Evolutionary conservation across 768 basidiomycete genomes (phyloP).

Genomic region (Lentinula guzmanii): DNA sequence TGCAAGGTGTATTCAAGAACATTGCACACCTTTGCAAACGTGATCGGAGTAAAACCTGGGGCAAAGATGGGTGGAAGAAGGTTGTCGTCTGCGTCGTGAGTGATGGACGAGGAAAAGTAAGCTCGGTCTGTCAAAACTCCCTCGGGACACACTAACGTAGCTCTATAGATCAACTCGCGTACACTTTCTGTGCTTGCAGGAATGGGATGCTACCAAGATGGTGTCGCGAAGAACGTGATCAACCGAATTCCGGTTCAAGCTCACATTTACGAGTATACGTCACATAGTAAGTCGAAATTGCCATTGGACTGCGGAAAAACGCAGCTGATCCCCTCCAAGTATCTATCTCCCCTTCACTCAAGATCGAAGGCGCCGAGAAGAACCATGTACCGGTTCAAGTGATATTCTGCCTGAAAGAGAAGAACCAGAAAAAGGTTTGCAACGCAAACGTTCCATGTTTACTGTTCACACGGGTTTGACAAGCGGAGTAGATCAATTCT

Average conservation of each 20-base stretch:
- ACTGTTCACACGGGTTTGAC: background rate
- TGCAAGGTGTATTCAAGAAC: slow-evolving; percentile 97
- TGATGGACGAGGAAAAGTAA: slow-evolving; percentile 67
- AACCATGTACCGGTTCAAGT: slow-evolving; percentile 87
- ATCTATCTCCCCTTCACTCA: slow-evolving; percentile 73
- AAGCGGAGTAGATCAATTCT: slow-evolving; percentile 59
- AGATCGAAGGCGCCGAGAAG: slow-evolving; percentile 73
- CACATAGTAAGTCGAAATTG: slow-evolving; percentile 57
- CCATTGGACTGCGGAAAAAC: background rate
- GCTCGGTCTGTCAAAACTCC: background rate
- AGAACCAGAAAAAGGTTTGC: slow-evolving; percentile 76
- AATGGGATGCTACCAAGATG: slow-evolving; percentile 94
- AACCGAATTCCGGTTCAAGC: slow-evolving; percentile 80
- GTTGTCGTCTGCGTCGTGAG: slow-evolving; percentile 83
- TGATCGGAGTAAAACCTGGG: slow-evolving; percentile 90
- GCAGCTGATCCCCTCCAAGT: slow-evolving; percentile 36
- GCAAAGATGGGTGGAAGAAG: slow-evolving; percentile 97
- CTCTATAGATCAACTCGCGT: slow-evolving; percentile 59
- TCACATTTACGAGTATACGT: slow-evolving; percentile 92
- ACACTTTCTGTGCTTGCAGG: slow-evolving; percentile 85
- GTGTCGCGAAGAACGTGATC: slow-evolving; percentile 81
- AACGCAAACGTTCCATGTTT: too few relatives aligned
- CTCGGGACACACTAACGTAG: background rate
- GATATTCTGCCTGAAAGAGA: slow-evolving; percentile 88
- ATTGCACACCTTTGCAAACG: slow-evolving; percentile 84